These are phyloP conservation scores for Ilyonectria robusta DNA, from an alignment of 2,329 filamentous ascomycete species.

Conservation along the genomic window DNA sequence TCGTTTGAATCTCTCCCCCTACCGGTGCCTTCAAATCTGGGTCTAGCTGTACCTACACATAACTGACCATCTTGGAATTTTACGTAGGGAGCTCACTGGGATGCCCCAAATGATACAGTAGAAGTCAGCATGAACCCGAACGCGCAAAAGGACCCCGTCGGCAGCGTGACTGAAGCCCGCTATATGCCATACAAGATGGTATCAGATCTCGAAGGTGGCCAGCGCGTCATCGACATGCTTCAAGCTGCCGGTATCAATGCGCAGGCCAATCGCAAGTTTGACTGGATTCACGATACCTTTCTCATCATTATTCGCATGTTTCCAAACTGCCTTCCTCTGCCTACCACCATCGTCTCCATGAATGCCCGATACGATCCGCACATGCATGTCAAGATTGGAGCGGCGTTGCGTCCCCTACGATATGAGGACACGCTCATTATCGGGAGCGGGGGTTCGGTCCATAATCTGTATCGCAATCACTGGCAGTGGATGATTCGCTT, in stretches of 20 bases:
- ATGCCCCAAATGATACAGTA: constrained; percentile 66
- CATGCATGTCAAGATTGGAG: constrained; percentile 11
- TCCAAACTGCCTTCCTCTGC: constrained; percentile 68
- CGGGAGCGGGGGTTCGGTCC: constrained; percentile 9
- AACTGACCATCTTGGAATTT: not conserved
- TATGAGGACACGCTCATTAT: constrained; percentile 6
- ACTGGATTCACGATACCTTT: constrained; percentile 81
- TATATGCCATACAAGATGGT: constrained; percentile 73
- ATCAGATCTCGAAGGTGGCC: constrained; percentile 69
- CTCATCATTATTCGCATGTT: constrained; percentile 79
- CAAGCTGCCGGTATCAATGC: constrained; percentile 66
- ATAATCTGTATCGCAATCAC: constrained; percentile 14
- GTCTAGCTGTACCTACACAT: no score
- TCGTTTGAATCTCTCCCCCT: no score
- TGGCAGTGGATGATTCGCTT: constrained; percentile 13
- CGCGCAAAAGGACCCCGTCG: constrained; percentile 73
- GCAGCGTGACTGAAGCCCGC: constrained; percentile 75
- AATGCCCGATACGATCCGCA: constrained; percentile 19
- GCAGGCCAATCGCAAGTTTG: constrained; percentile 66
- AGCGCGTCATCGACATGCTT: constrained; percentile 65
- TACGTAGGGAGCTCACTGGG: constrained; percentile 75
- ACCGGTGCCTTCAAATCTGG: no score
- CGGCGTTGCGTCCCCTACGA: constrained; percentile 10
- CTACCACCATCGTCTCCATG: constrained; percentile 61
- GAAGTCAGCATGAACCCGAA: constrained; percentile 72